phyloP scores from a whole-genome alignment of 2,329 filamentous ascomycete species.

The Neopestalotiopsis clavispora region DNA sequence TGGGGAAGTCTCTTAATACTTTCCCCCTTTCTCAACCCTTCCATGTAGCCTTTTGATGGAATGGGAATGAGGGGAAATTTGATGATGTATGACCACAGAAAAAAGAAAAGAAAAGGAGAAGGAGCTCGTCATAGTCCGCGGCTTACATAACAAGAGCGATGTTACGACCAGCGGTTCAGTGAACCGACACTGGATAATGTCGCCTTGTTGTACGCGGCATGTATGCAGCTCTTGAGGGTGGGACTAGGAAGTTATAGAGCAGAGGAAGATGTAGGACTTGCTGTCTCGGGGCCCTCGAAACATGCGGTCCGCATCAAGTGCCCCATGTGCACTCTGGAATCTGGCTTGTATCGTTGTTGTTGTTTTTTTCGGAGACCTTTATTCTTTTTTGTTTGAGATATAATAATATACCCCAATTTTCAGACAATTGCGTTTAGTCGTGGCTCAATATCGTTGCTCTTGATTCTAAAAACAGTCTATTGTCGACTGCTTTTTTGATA shows the following conservation, averaged over 20 bases:
- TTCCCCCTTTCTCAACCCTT: not conserved
- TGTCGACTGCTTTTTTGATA: no score
- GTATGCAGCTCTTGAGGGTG: no score
- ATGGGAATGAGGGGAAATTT: not conserved
- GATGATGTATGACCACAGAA: not conserved
- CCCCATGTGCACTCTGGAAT: not conserved
- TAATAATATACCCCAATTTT: slow-evolving; percentile 21
- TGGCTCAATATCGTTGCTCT: not conserved
- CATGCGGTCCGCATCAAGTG: not conserved
- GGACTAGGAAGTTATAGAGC: no score
- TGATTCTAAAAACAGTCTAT: not conserved
- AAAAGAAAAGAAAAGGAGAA: not conserved
- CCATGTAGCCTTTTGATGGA: not conserved
- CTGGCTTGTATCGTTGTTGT: not conserved
- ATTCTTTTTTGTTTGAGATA: slow-evolving; percentile 16
- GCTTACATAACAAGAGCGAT: not conserved
- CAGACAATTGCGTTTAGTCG: not conserved
- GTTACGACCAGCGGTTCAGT: no score
- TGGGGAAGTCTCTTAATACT: not conserved
- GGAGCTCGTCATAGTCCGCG: not conserved
- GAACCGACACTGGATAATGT: no score
- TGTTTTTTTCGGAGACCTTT: not conserved
- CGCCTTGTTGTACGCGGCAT: no score
- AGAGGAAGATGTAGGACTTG: no score
- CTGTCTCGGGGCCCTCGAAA: no score